Base-by-base conservation (phyloP, 2,329 filamentous ascomycete genomes). In the Nemania abortiva region DNA sequence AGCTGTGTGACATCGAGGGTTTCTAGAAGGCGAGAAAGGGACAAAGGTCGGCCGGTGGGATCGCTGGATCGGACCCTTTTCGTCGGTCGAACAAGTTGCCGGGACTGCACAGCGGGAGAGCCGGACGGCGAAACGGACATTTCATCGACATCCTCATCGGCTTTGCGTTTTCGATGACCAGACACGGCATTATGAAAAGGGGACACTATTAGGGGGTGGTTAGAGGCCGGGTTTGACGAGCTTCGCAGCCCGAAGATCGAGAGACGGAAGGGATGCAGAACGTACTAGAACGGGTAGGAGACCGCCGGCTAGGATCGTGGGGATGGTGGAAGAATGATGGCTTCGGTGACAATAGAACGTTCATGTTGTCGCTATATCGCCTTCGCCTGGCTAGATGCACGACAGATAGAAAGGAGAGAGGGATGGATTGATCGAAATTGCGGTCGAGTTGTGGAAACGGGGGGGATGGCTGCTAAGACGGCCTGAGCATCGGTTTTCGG, bases 71-170 rank as follows among this genome's bases (percentile, higher is more conserved):
- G 84, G 52, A 83, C 79, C 78, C 87, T 91, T 78, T 92, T 93
- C 59, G 89, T 85, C 18, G 88, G 87, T 72, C 91, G 84, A 39
- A 88, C 84, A 31, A 97, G 88, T 65, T 90, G 85, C 76, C 93
- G 89, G 72, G 89, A 84, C 73, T 91, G 84, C 68, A 92, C 87
- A 70, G 92, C 91, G 56, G 95, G 94, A 47, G 95, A 97, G 81
- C 88, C 90, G 68, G 89, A 88, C 6, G 95, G 95, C 45, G 95
- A 98, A 76, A 95, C 91, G 68, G 92, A 94, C 93, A 98, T 98
- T 78, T 94, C 93, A 79, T 95, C 92, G 78, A 91, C 90, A 72
- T 95, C 93, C 60, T 91, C 89, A 66, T 91, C 89, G 77, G 93
- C 94, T 86, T 98, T 98, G 82, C 96, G 91, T 86, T 98, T 98